Conservation (phyloP, 2,329 filamentous ascomycete species). For the Cytospora mali region DNA sequence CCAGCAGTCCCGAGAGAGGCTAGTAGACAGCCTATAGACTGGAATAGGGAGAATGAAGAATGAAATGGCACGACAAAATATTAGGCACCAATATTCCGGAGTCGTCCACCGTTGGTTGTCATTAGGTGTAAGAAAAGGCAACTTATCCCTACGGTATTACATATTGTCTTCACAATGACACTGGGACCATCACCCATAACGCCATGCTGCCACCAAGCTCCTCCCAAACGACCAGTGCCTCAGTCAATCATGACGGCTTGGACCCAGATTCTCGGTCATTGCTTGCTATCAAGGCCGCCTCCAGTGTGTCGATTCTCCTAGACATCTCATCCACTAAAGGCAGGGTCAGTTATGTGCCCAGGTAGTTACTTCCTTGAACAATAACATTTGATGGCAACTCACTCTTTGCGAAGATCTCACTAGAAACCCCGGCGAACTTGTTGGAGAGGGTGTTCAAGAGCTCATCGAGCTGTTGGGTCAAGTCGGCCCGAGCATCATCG, state of each 20-base stretch:
- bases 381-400: conserved; percentile 39
- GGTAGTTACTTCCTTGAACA: neutral
- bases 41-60: no score
- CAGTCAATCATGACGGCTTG: conserved; percentile 38
- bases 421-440: conserved; percentile 83
- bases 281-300: conserved; percentile 67
- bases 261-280: conserved; percentile 47
- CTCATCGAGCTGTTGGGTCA: conserved; percentile 81
- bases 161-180: neutral
- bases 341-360: conserved; percentile 5
- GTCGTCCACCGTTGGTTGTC: neutral
- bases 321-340: conserved; percentile 90
- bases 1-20: neutral
- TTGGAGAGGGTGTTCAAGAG: conserved; percentile 80
- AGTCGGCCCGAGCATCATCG: conserved; percentile 61
- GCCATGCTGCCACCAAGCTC: neutral
- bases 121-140: neutral
- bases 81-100: neutral
- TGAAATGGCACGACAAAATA: neutral
- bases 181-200: neutral
- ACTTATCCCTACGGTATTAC: neutral
- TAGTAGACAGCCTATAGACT: neutral
- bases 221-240: neutral
- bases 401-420: conserved; percentile 90
- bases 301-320: conserved; percentile 78